Base-by-base conservation (phyloP, 2,329 filamentous ascomycete genomes). In the Cladosporium sphaerospermum region DNA sequence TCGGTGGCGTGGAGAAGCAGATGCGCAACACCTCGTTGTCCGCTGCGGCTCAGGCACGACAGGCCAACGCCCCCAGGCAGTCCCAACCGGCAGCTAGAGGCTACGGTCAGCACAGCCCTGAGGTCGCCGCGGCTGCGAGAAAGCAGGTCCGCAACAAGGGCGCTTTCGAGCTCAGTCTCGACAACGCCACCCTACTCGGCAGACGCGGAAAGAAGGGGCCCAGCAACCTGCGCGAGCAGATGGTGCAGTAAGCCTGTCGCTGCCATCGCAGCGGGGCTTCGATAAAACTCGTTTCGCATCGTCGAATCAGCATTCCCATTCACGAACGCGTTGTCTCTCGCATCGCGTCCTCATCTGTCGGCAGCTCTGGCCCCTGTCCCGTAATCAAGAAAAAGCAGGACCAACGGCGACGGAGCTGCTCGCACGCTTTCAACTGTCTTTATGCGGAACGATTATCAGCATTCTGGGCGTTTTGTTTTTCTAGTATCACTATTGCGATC, bases 161-260 rank as follows among this genome's bases (percentile, higher is more conserved):
- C 32, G 84, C 87, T 0, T 99, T 99, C 61, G 93, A 99, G 71
- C 79, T 99, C 44, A 96, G 84, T 65, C 75, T 99, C 36, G 89
- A 95, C 59, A 93, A 93, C 53, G 88, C 93, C 1, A 97, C 91
- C 1, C 72, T 99, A 48, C 75, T 99, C 4, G 91, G 91, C 32
- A 82, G 91, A 62, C 74, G 83, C 59, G 75, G 75, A 28, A 81
- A 78, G 69, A 77, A 76, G 67, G 59, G 58, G 9, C 70, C 69
- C 1, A 78, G 75, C 60, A 68, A 70, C 3, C 58, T 79, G 62
- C 65, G 76, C 57, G 64, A 74, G 46, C 59, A 61, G 53, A 54
- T 60, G 14, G 63, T 64, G 19, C 58, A 62, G 10, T 51, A 37
- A 44, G 18, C 39, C 8, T 6, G 2, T 31, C 32, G 16, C 13